phyloP scores from a whole-genome alignment of 495 filamentous ascomycete species.

The Penicillium herquei region DNA sequence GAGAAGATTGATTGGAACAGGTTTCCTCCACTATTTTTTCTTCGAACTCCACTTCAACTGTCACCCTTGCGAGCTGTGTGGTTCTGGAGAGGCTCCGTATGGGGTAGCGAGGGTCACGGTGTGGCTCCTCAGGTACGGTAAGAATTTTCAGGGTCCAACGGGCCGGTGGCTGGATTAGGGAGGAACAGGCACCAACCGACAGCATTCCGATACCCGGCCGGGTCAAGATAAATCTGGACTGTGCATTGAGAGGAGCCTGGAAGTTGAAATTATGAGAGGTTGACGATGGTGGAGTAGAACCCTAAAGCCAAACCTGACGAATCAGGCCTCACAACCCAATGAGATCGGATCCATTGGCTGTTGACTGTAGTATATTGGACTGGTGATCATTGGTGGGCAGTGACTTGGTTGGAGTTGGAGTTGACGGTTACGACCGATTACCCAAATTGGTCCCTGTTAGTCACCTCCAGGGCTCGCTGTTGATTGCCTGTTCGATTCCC shows the following conservation, averaged over 20 bases:
- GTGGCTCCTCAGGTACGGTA: not conserved
- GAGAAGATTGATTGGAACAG: not conserved
- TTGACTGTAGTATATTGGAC: not conserved
- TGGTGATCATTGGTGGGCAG: not conserved
- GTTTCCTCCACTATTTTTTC: not conserved
- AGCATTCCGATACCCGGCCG: not conserved
- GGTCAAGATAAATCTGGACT: not conserved
- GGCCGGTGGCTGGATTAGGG: constrained; percentile 24
- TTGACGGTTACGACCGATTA: constrained; percentile 18
- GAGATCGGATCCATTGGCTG: too few species aligned
- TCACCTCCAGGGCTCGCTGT: constrained; percentile 6
- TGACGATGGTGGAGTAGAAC: constrained; percentile 8
- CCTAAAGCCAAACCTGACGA: constrained; percentile 23
- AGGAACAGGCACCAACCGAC: constrained; percentile 25
- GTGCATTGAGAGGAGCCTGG: not conserved
- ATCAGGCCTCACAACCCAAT: constrained; percentile 5
- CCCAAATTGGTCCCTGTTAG: constrained; percentile 9
- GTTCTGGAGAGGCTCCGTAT: constrained; percentile 4
- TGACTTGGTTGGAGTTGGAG: not conserved
- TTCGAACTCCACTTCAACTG: constrained; percentile 11
- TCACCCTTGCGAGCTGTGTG: constrained; percentile 5
- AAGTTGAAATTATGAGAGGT: constrained; percentile 5
- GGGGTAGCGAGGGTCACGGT: constrained; percentile 4
- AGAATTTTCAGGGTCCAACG: constrained; percentile 6
- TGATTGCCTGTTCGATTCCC: not conserved